Conservation (phyloP, 352 stramenopile species). For the Phytophthora aleatoria region DNA sequence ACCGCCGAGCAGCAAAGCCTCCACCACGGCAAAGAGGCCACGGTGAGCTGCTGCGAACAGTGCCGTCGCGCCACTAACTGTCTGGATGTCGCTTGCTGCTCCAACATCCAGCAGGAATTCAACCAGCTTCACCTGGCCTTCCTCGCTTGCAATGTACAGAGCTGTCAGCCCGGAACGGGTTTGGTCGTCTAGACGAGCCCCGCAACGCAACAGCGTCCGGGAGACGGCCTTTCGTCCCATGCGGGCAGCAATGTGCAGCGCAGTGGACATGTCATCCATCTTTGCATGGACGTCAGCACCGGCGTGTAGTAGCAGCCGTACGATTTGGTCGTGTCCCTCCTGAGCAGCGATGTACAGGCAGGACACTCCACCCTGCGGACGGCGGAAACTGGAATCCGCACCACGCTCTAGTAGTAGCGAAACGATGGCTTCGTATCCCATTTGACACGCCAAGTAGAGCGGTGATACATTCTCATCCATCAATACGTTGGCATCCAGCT, state of each 20-base stretch:
- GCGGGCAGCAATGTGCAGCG: conserved; percentile 78
- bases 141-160: conserved; percentile 85
- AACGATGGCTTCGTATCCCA: conserved; percentile 73
- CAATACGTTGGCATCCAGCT: conserved; percentile 67
- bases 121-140: conserved; percentile 73
- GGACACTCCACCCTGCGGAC: conserved; percentile 65
- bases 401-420: conserved; percentile 59
- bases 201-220: conserved; percentile 52
- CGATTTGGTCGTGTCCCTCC: conserved; percentile 71
- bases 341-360: conserved; percentile 84
- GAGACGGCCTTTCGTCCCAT: conserved; percentile 75
- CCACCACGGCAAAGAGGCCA: conserved; percentile 58
- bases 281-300: conserved; percentile 62
- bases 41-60: conserved; percentile 84
- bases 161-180: conserved; percentile 80
- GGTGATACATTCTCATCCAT: conserved; percentile 83
- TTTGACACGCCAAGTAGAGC: conserved; percentile 86
- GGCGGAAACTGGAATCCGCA: conserved; percentile 69
- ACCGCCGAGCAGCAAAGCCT: conserved; percentile 55
- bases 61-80: conserved; percentile 63
- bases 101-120: conserved; percentile 53
- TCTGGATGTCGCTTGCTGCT: conserved; percentile 51
- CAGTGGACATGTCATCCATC: conserved; percentile 82
- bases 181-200: conserved; percentile 66
- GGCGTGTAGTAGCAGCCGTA: conserved; percentile 53